Evolutionary conservation across 106 monocot species (phyloP).

Genomic region (Ottelia alismoides): DNA sequence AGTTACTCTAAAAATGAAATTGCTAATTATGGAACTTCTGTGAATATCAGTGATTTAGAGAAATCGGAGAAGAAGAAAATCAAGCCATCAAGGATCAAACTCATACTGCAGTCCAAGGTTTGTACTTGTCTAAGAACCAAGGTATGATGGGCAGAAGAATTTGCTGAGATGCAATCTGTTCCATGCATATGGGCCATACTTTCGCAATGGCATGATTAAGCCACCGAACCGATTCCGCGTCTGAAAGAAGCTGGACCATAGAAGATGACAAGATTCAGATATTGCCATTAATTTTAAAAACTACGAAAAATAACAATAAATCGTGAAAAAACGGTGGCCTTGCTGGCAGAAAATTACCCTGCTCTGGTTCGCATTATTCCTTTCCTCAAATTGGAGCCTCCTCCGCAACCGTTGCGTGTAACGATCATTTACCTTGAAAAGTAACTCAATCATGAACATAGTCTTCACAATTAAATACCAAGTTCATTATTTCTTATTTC

Average conservation of each 20-base stretch:
- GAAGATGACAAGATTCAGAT: neutral
- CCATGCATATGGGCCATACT: constrained; percentile 96
- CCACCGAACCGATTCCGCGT: constrained; percentile 92
- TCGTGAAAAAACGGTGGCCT: neutral
- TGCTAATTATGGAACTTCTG: too few relatives aligned
- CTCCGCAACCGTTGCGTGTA: constrained; percentile 42
- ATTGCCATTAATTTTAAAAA: neutral
- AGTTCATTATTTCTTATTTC: too few relatives aligned
- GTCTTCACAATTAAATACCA: too few relatives aligned
- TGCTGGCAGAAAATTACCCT: constrained; percentile 31
- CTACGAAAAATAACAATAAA: neutral
- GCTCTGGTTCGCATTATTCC: constrained; percentile 53
- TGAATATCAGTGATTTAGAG: too few relatives aligned
- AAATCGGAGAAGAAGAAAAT: too few relatives aligned
- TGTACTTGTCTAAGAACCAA: constrained; percentile 94
- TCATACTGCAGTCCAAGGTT: constrained; percentile 67
- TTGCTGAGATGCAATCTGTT: constrained; percentile 73
- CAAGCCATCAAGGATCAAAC: too few relatives aligned
- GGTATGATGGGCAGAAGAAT: constrained; percentile 87
- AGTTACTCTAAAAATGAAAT: too few relatives aligned
- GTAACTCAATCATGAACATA: too few relatives aligned
- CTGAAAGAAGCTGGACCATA: constrained; percentile 74
- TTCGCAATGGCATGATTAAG: constrained; percentile 85
- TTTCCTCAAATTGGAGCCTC: constrained; percentile 64
- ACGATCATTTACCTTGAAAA: constrained; percentile 47